A percentile compares a stretch with the other conserved stretches of the same genome.
Evolutionary conservation across 495 filamentous ascomycete species (phyloP).

Genomic region (Penicillium angulare): DNA sequence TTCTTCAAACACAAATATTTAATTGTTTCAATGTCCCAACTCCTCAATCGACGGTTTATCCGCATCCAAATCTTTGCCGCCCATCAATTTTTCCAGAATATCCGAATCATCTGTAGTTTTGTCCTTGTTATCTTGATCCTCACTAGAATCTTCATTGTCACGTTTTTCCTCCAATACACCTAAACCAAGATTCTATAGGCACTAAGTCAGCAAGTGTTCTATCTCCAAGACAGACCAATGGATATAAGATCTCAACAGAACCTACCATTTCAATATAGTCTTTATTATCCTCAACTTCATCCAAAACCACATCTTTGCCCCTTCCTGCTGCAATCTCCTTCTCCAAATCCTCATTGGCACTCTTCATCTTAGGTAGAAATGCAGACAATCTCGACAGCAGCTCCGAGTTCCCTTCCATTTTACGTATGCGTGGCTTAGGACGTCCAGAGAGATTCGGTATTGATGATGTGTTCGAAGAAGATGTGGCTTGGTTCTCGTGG

Average conservation of each 20-base stretch:
- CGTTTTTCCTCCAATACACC: slow-evolving; percentile 52
- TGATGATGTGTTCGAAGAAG: slow-evolving; percentile 8
- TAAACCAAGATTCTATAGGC: slow-evolving; percentile 46
- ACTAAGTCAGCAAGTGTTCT: slow-evolving; percentile 5
- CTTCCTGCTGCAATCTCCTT: slow-evolving; percentile 39
- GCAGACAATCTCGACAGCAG: slow-evolving; percentile 40
- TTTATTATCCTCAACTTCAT: slow-evolving; percentile 34
- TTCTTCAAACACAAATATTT: background rate
- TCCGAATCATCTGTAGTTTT: slow-evolving; percentile 27
- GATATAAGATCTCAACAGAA: background rate
- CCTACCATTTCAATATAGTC: slow-evolving; percentile 55
- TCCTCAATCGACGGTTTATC: slow-evolving; percentile 46
- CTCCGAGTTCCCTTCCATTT: slow-evolving; percentile 25
- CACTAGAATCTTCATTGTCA: slow-evolving; percentile 19
- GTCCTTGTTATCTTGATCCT: slow-evolving; percentile 13
- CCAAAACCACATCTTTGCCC: slow-evolving; percentile 33
- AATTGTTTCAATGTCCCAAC: slow-evolving; percentile 21
- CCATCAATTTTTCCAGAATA: slow-evolving; percentile 42
- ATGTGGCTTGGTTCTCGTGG: slow-evolving; percentile 1
- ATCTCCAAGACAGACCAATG: background rate
- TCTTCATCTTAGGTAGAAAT: slow-evolving; percentile 48
- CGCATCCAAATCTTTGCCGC: slow-evolving; percentile 26
- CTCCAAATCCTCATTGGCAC: slow-evolving; percentile 48
- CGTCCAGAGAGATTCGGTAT: slow-evolving; percentile 31
- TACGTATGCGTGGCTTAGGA: slow-evolving; percentile 37